Evolutionary conservation across 2,329 filamentous ascomycete species (phyloP).

Genomic region (Fusarium nodosum): DNA sequence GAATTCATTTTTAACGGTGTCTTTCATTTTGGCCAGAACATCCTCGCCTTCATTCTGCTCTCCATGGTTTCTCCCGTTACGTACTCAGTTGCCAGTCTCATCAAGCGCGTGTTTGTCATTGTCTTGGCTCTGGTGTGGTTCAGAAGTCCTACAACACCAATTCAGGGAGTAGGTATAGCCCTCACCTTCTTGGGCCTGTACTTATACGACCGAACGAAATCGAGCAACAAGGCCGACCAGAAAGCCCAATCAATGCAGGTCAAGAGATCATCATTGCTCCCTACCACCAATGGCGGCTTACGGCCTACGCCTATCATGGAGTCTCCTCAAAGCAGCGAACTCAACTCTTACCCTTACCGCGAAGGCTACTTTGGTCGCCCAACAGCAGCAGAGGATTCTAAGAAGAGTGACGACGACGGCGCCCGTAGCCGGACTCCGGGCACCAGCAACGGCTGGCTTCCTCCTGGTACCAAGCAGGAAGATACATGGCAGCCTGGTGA

Average conservation of each 20-base stretch:
- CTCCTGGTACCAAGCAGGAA: conserved; percentile 86
- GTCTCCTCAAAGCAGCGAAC: conserved; percentile 47
- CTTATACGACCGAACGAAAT: conserved; percentile 92
- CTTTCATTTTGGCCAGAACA: conserved; percentile 97
- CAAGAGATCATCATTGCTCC: conserved; percentile 69
- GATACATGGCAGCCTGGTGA: conserved; percentile 77
- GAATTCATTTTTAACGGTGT: conserved; percentile 98
- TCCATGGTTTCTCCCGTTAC: conserved; percentile 96
- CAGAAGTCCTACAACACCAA: conserved; percentile 83
- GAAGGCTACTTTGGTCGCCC: conserved; percentile 61
- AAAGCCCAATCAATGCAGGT: conserved; percentile 73
- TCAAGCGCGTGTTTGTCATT: conserved; percentile 98
- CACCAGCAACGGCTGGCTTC: conserved; percentile 71
- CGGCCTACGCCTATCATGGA: conserved; percentile 41
- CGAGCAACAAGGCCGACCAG: conserved; percentile 88
- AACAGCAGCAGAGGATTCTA: conserved; percentile 61
- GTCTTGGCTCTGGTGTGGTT: conserved; percentile 97
- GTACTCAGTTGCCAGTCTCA: conserved; percentile 94
- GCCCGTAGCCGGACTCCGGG: conserved; percentile 57
- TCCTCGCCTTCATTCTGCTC: conserved; percentile 91
- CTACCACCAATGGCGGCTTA: conserved; percentile 65
- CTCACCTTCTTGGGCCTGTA: conserved; percentile 95
- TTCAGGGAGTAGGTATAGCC: conserved; percentile 87
- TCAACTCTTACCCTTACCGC: conserved; percentile 58
- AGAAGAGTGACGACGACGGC: conserved; percentile 68